These are phyloP conservation scores for Gossypium longicalyx DNA, from an alignment of 345 rosid species.

Conservation along the genomic window DNA sequence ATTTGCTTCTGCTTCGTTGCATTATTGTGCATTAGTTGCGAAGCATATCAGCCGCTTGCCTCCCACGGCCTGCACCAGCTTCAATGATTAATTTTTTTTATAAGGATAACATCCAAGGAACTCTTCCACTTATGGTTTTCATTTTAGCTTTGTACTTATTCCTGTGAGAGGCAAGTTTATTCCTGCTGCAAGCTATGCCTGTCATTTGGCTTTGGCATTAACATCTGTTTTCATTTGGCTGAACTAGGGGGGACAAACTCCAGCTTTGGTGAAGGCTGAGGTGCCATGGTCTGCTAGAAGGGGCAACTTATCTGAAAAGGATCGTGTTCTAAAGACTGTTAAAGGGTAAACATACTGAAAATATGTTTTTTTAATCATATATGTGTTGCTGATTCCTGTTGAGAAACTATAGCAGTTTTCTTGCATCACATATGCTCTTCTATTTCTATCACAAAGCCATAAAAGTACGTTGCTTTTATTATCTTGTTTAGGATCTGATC, in stretches of 20 bases:
- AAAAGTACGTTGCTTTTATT: background rate
- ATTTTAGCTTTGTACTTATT: background rate
- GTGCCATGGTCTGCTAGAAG: slow-evolving; percentile 88
- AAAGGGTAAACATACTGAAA: slow-evolving; percentile 59
- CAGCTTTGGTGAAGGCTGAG: slow-evolving; percentile 75
- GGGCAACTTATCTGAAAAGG: slow-evolving; percentile 74
- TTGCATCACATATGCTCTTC: background rate
- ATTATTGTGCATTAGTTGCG: background rate
- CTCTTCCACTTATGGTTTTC: background rate
- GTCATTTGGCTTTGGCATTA: slow-evolving; percentile 2
- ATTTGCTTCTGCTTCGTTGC: background rate
- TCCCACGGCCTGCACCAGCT: background rate
- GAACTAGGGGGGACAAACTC: slow-evolving; percentile 65
- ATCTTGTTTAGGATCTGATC: background rate
- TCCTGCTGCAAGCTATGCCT: background rate
- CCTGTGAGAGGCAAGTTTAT: background rate
- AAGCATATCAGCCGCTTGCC: background rate
- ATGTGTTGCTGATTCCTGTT: background rate
- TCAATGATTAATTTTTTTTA: background rate
- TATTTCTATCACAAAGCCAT: background rate
- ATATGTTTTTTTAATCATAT: background rate
- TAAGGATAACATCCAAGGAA: background rate
- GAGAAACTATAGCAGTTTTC: background rate
- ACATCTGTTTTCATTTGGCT: slow-evolving; percentile 10
- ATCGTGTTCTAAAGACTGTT: slow-evolving; percentile 76